Base-by-base conservation (phyloP, 768 basidiomycete genomes). In the Kwoniella botswanensis region DNA sequence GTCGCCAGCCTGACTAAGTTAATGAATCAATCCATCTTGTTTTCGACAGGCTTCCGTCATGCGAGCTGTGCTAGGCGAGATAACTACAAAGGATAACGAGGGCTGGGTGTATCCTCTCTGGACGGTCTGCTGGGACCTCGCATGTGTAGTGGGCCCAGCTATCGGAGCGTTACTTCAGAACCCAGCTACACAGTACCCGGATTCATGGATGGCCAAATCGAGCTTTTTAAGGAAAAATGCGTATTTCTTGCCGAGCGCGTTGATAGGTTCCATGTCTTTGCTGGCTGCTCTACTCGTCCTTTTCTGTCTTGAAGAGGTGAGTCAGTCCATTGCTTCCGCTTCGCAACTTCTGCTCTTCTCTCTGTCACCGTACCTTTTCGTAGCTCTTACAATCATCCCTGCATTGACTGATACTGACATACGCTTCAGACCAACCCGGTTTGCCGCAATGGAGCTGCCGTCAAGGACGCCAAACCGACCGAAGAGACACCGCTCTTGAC, bases 231-330 rank as follows among this genome's bases (percentile, higher is more conserved):
- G 21, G 46, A 64, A 52, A 52, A 41, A 50, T 29, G 21, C 63
- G 42, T 64, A 64, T 42, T 64, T 64, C 44, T 26, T 64, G 21
- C 63, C 63, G n/a, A 41, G 63, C 29, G 50, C 22, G 15, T 41
- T 64, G 15, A 42, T 50, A 11, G 63, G 21, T 18, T 22, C 17
- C 22, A 50, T 64, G 44, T 22, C 63, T 9, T 35, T 64, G 43
- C n/a, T 55, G 50, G 44, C 63, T 35, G 46, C 57, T 26, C 9
- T 73, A 4, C 44, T 73, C 22, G 68, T 71, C 13, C 56, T 56
- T n/a, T 71, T 75, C 24, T 65, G 70, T 22, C 64, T 75, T 21
- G 69, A 75, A 68, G 74, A 75, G 71, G 74, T 75, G 44, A 9
- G 63, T 53, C 18, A 67, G 68, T 15, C 6, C 24, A 42, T 60